Percentiles rank a stretch among this genome's conserved stretches.
Conservation (phyloP, 108 stramenopile species). For the Cyclotella baltica region DNA sequence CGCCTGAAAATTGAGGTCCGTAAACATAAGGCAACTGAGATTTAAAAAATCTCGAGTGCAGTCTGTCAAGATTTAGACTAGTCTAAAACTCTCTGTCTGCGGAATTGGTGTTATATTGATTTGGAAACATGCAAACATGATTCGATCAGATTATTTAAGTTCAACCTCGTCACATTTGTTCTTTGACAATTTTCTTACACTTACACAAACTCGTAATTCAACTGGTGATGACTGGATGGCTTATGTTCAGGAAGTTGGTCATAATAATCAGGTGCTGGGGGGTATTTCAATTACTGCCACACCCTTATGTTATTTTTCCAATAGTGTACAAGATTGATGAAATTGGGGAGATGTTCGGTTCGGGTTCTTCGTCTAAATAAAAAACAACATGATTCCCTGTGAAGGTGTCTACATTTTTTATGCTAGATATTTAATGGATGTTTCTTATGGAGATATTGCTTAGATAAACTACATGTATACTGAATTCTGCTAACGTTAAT, state of each 20-base stretch:
- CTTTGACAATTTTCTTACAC: not conserved
- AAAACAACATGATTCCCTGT: conserved; percentile 14
- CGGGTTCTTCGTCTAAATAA: not conserved
- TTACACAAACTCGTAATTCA: conserved; percentile 35
- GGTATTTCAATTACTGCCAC: not conserved
- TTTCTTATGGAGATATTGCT: conserved; percentile 29
- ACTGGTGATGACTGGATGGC: conserved; percentile 6
- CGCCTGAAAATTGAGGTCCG: too few relatives aligned
- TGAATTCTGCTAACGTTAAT: not conserved
- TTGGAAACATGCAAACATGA: conserved; percentile 5
- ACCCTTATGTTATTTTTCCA: not conserved
- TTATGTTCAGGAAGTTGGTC: not conserved
- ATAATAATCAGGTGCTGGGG: not conserved
- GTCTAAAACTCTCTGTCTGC: conserved; percentile 10
- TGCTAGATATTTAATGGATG: not conserved
- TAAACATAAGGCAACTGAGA: too few relatives aligned
- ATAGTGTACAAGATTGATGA: not conserved
- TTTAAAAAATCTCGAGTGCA: too few relatives aligned
- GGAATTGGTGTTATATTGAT: conserved; percentile 36
- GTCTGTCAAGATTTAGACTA: conserved; percentile 5
- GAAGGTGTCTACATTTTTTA: conserved; percentile 23
- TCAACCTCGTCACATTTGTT: not conserved
- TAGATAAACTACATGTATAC: conserved; percentile 15
- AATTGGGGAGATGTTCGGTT: not conserved
- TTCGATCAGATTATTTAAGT: conserved; percentile 18